phyloP scores from a whole-genome alignment of 75 land plant species.

The Pinus taeda region DNA sequence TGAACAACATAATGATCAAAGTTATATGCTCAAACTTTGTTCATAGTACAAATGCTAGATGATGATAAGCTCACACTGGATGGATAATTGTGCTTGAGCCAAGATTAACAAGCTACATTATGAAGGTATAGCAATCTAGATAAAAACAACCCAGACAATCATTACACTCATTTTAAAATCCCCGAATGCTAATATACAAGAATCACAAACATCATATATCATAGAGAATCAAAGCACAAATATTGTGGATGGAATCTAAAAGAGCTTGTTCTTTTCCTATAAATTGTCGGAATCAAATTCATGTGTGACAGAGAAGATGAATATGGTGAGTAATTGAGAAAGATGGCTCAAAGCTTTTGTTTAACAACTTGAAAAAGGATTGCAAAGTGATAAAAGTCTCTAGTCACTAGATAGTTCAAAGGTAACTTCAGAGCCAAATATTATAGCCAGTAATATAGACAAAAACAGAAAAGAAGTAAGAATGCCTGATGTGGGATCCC shows the following conservation, averaged over 20 bases:
- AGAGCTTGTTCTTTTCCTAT: background rate
- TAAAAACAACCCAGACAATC: background rate
- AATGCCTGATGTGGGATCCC: background rate
- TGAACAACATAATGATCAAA: too few species aligned
- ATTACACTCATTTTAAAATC: background rate
- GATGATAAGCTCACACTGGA: too few species aligned
- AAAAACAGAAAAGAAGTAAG: background rate
- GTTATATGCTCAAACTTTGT: too few species aligned
- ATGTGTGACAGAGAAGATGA: background rate
- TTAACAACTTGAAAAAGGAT: background rate
- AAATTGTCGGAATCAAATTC: background rate
- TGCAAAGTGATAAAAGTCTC: background rate
- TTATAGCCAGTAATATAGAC: background rate
- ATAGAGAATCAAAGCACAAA: background rate
- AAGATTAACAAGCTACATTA: background rate
- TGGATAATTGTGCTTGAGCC: background rate
- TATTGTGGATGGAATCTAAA: background rate
- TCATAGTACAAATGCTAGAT: too few species aligned
- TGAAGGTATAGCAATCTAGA: background rate
- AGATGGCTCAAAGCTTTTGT: background rate
- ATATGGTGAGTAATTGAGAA: background rate
- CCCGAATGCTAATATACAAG: background rate
- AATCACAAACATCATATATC: too few species aligned
- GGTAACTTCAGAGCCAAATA: background rate
- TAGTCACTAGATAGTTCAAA: background rate